Percentiles rank a stretch among this genome's conserved stretches.
Evolutionary conservation across 371 early-diverging fungal species (phyloP).

Genomic region (Amoeboaphelidium protococcarum): DNA sequence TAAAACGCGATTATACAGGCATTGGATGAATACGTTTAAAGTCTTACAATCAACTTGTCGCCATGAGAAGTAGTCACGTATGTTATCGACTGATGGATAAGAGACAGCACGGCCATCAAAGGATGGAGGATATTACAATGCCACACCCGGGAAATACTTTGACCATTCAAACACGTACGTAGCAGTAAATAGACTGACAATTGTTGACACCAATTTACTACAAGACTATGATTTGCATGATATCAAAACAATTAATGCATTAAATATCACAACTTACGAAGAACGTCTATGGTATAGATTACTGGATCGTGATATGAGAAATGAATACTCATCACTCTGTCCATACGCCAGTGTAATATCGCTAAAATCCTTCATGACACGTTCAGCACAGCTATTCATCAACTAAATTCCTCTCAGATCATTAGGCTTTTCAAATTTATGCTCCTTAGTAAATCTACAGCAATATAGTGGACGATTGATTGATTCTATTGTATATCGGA

Average conservation of each 20-base stretch:
- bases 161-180: conserved; percentile 58
- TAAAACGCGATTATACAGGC: neutral
- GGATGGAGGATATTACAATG: conserved; percentile 46
- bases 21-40: conserved; percentile 14
- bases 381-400: conserved; percentile 49
- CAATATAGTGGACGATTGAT: neutral
- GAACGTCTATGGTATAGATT: conserved; percentile 51
- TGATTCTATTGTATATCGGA: no score
- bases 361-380: conserved; percentile 32
- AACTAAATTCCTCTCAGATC: conserved; percentile 53
- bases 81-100: conserved; percentile 47
- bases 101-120: conserved; percentile 71
- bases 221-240: neutral
- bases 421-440: conserved; percentile 72
- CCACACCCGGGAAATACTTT: conserved; percentile 29
- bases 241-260: no score
- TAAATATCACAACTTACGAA: conserved; percentile 17
- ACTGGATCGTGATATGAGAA: conserved; percentile 33
- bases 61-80: conserved; percentile 81
- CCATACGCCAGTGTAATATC: conserved; percentile 74
- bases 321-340: conserved; percentile 81
- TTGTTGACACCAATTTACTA: conserved; percentile 55
- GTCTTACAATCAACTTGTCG: conserved; percentile 69
- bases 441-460: conserved; percentile 42
- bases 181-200: conserved; percentile 60